Conservation (phyloP, 306 rosid species). For the Citrullus colocynthis region DNA sequence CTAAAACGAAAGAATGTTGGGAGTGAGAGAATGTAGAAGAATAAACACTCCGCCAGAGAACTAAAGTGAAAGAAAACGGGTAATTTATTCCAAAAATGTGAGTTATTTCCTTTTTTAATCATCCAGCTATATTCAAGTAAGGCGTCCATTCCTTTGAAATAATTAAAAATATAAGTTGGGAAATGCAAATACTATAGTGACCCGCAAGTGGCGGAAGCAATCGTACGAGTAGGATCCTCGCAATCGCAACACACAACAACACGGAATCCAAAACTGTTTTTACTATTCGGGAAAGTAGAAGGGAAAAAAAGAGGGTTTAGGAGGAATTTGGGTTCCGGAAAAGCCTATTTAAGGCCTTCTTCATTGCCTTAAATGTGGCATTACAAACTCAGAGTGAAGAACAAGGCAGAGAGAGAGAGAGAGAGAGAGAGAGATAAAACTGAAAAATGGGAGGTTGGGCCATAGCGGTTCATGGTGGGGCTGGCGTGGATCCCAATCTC, state of each 20-base stretch:
- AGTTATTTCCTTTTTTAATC: too few species aligned
- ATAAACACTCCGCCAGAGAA: too few species aligned
- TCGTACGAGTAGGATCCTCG: background rate
- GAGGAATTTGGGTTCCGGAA: background rate
- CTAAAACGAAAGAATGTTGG: too few species aligned
- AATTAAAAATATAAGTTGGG: background rate
- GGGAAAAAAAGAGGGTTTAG: too few species aligned
- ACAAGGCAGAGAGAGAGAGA: background rate
- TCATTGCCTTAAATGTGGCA: background rate
- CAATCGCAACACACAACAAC: background rate
- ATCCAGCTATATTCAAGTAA: too few species aligned
- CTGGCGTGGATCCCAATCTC: conserved; percentile 95
- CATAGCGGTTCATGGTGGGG: conserved; percentile 93
- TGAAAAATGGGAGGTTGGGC: conserved; percentile 58
- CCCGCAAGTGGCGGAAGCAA: background rate
- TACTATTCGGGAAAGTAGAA: background rate
- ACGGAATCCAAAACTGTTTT: background rate
- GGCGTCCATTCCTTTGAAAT: too few species aligned
- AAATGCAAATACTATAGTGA: background rate
- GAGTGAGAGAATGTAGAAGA: too few species aligned
- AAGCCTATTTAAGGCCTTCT: background rate
- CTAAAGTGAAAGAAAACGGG: too few species aligned
- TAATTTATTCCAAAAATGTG: too few species aligned
- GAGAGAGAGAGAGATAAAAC: background rate
- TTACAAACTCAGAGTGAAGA: conserved; percentile 13